Evolutionary conservation across 495 filamentous ascomycete genomes (phyloP).

Genomic region (Peziza echinospora): DNA sequence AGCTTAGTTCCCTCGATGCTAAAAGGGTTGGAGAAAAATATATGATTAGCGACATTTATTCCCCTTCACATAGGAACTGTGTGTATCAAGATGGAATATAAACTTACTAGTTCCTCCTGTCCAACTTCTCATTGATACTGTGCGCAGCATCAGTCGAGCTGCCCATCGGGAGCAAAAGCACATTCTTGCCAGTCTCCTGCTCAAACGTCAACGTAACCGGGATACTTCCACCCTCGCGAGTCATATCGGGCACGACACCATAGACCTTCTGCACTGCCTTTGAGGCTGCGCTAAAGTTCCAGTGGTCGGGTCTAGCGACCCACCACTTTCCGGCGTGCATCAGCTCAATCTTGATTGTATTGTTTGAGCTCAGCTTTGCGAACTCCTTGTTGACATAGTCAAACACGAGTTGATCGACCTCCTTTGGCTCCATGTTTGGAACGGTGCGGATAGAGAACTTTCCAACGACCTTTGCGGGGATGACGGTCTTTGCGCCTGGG

Average conservation of each 20-base stretch:
- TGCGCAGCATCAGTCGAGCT: constrained; percentile 91
- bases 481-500: constrained; percentile 91
- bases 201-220: constrained; percentile 94
- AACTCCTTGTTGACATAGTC: constrained; percentile 60
- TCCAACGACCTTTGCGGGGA: constrained; percentile 87
- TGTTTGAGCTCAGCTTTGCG: constrained; percentile 70
- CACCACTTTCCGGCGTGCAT: constrained; percentile 94
- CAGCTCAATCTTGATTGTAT: constrained; percentile 56
- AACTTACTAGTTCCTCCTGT: constrained; percentile 66
- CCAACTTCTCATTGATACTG: constrained; percentile 94
- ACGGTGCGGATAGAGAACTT: constrained; percentile 98
- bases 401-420: constrained; percentile 66
- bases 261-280: constrained; percentile 89
- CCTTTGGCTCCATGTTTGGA: constrained; percentile 83
- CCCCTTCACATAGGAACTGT: too few species aligned
- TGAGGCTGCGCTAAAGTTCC: constrained; percentile 85
- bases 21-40: not conserved
- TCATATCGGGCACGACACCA: constrained; percentile 82
- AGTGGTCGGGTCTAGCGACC: constrained; percentile 90
- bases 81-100: too few species aligned
- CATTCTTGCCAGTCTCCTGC: constrained; percentile 96
- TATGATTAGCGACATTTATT: not conserved
- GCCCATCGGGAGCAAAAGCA: constrained; percentile 86
- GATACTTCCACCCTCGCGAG: constrained; percentile 88
- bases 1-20: constrained; percentile 88